Base-by-base conservation (phyloP, 352 stramenopile genomes). In the Phytophthora pisi region DNA sequence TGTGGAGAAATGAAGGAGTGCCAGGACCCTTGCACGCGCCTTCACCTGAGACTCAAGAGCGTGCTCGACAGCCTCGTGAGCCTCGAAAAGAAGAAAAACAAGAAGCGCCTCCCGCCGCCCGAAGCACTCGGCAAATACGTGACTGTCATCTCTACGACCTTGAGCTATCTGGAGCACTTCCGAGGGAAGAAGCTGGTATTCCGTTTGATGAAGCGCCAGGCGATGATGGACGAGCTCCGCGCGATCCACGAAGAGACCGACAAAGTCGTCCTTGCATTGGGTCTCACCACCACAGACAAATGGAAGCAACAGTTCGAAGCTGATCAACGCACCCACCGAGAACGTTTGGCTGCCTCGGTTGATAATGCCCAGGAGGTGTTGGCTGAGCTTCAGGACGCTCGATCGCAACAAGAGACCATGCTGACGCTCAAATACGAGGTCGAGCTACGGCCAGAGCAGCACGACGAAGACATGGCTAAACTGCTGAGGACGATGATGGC, bases 171-270 rank as follows among this genome's bases (percentile, higher is more conserved):
- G 16, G 16, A 57, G 18, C 9, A 42, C 9, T 66, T 70, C 15
- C 51, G 46, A 8, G 28, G n/a, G 5, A 67, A 66, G 51, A 58
- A 64, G 20, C n/a, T 72, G 23, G 23, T 65, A 2, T 63, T 30
- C 6, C 51, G 63, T 2, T 43, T 75, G 2, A 49, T 59, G 4
- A 36, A 45, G 4, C 55, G 61, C 16, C 24, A 43, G 16, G 23
- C 55, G 9, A 66, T 72, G 54, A 40, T 64, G 46, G 47, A 60
- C 0, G 34, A 66, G n/a, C 31, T 75, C 1, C 49, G 43, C 13
- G 1, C 40, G 24, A 66, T 75, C 18, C 51, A 75, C 18, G 34
- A 75, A 28, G 57, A 69, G 2, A 54, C 75, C 18, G 57, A 64
- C 16, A 28, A 18, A 11, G 40, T 74, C 11, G 57, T 64, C 31